These are phyloP conservation scores for Carex parvula DNA, from an alignment of 176 grass and related monocot species.

Conservation along the genomic window DNA sequence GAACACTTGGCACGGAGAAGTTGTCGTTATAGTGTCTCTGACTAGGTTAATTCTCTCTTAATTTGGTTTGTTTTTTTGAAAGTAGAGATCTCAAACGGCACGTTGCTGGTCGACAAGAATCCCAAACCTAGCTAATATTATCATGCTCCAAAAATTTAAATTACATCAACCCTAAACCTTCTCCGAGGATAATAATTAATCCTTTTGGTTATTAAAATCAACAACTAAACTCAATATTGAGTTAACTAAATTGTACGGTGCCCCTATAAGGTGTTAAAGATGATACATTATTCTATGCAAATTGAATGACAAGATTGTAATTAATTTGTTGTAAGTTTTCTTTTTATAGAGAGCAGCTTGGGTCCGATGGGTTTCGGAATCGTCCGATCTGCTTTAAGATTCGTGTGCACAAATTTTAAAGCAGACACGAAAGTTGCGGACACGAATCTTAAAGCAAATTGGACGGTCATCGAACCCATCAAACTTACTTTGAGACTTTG, in stretches of 20 bases:
- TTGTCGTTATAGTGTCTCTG: slow-evolving; percentile 23
- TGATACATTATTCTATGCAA: neutral
- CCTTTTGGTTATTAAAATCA: neutral
- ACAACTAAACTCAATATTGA: neutral
- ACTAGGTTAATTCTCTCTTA: slow-evolving; percentile 9
- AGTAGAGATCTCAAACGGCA: slow-evolving; percentile 26
- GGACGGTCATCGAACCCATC: no score
- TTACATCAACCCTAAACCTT: slow-evolving; percentile 5
- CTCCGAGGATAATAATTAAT: neutral
- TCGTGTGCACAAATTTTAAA: no score
- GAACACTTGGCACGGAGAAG: slow-evolving; percentile 18
- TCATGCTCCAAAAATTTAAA: slow-evolving; percentile 15
- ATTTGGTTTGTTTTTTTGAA: neutral
- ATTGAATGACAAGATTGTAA: neutral
- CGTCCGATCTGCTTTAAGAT: no score
- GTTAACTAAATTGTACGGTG: neutral
- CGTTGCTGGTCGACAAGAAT: slow-evolving; percentile 23
- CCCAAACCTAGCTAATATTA: neutral
- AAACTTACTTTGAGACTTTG: no score
- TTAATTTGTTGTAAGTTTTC: neutral
- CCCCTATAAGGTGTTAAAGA: neutral
- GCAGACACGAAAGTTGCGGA: no score
- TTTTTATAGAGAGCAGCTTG: neutral
- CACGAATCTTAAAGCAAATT: no score
- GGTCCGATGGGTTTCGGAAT: no score